These are phyloP conservation scores for Proliferodiscus dingleyae DNA, from an alignment of 2,329 filamentous ascomycete genomes.

Conservation along the genomic window DNA sequence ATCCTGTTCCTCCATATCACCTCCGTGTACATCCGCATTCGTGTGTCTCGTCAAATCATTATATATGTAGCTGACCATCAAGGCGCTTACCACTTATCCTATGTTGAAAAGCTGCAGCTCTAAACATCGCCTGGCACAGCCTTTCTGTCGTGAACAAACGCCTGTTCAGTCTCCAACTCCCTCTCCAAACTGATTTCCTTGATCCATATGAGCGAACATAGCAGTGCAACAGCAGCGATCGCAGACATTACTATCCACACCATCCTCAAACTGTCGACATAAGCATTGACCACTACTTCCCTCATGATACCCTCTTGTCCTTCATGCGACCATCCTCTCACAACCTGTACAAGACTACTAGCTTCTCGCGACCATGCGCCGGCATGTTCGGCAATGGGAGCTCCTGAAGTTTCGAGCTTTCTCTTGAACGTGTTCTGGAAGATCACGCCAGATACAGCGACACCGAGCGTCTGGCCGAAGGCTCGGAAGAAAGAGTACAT, in stretches of 20 bases:
- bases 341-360: background rate
- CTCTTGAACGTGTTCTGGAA: conserved; percentile 55
- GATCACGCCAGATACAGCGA: conserved; percentile 53
- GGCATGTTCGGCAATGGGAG: conserved; percentile 10
- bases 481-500: conserved; percentile 64
- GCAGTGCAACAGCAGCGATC: conserved; percentile 17
- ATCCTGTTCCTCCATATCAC: too few relatives aligned
- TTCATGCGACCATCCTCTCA: background rate
- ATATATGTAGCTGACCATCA: too few relatives aligned
- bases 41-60: too few relatives aligned
- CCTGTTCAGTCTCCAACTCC: conserved; percentile 20
- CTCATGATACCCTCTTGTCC: conserved; percentile 32
- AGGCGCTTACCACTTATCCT: too few relatives aligned
- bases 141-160: conserved; percentile 1
- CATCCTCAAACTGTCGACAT: conserved; percentile 46
- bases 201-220: conserved; percentile 33
- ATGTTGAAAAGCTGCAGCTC: too few relatives aligned
- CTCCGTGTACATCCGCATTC: too few relatives aligned
- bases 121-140: background rate
- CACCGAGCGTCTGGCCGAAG: conserved; percentile 41
- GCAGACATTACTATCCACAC: conserved; percentile 47
- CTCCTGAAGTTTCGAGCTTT: conserved; percentile 17
- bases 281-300: conserved; percentile 40
- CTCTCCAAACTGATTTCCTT: conserved; percentile 32
- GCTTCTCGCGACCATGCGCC: conserved; percentile 15